Evolutionary conservation across 352 stramenopile genomes (phyloP), one percentile per base, ranked within the genome.

Genomic region (Ophiocytium majus): DNA sequence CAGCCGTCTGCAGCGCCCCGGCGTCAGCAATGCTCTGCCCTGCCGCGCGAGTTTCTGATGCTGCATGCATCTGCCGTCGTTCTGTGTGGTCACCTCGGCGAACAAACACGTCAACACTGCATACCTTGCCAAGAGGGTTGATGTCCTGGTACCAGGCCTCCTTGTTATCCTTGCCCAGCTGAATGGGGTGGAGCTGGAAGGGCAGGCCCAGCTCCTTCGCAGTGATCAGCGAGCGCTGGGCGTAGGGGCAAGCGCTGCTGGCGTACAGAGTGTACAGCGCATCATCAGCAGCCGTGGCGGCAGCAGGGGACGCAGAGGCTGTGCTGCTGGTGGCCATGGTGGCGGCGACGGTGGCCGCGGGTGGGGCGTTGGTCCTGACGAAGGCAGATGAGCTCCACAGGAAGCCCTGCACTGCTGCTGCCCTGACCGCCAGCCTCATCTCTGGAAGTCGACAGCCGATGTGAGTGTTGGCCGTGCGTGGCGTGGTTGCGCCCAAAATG

Each of bases 111-210:
- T n/a, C n/a, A 23, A 66, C 57, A 66, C 28, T 66, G 17, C 31
- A 37, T 76, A 76, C 64, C 64, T 76, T 76, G 64, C 64, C 64
- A 76, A 76, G 64, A 17, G 64, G 64, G 34, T 76, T 76, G 5
- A 76, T 76, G 5, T 34, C 17, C 34, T 76, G 31, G 17, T 76
- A 76, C 64, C 64, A 76, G 64, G 5, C 64, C 31, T 34, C 5
- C 34, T 76, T 76, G 64, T 76, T 76, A 17, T 76, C 64, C 34
- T 17, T 76, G 64, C 64, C 64, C 31, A 76, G 64, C 34, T 76
- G 5, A 76, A 76, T 76, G 5, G 64, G 64, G 34, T 76, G 64
- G 5, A 76, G 34, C 34, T 76, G 5, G 64, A 37, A 76, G 17
- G 31, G 31, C 34, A 76, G 5, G 34, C 64, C 64, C 5, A 76